Base-by-base conservation (phyloP, 164 flowering plant genomes). In the grape (Vitis vinifera) region DNA sequence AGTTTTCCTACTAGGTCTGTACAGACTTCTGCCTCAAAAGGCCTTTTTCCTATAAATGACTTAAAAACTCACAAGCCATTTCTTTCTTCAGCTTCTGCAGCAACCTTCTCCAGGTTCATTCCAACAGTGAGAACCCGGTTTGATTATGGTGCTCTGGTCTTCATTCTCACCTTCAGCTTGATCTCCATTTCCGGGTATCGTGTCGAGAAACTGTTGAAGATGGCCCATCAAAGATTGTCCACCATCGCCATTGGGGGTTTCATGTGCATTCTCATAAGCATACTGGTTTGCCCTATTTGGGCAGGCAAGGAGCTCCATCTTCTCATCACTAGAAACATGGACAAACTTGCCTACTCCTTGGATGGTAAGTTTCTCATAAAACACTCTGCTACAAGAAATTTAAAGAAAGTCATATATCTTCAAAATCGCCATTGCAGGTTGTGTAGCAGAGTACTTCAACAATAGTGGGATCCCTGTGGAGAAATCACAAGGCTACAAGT, bases 121-220 rank as follows among this genome's bases (percentile, higher is more conserved):
- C 98, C 98, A 4, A 63, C 79, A 0, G 77, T 93, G 51, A 92
- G 89, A 68, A 82, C 82, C 0, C 83, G 89, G 48, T 93, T 86
- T 29, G 98, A 93, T 55, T 93, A 91, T 71, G 97, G 97, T 5
- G 81, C 80, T 27, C 10, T 84, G 84, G 85, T 89, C 64, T 93
- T 93, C 73, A 89, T 91, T 75, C 91, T 93, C 63, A 93, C 97
- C 14, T 91, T 89, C 84, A 86, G 94, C 86, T 72, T 93, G 60
- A 86, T 93, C 11, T 79, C 98, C 0, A 81, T 91, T 1, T 89
- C 97, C 0, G 97, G 94, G 14, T 91, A 79, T 61, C 86, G 97
- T 10, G 86, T 85, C 8, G 91, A 89, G 3, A 71, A 87, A 23
- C 62, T 93, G 60, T 62, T 89, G 3, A 78, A 76, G 9, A 1